A percentile compares a stretch with the other conserved stretches of the same genome.
These are phyloP conservation scores for Fusarium sp. DNA, from an alignment of 2,329 filamentous ascomycete species.

Conservation along the genomic window DNA sequence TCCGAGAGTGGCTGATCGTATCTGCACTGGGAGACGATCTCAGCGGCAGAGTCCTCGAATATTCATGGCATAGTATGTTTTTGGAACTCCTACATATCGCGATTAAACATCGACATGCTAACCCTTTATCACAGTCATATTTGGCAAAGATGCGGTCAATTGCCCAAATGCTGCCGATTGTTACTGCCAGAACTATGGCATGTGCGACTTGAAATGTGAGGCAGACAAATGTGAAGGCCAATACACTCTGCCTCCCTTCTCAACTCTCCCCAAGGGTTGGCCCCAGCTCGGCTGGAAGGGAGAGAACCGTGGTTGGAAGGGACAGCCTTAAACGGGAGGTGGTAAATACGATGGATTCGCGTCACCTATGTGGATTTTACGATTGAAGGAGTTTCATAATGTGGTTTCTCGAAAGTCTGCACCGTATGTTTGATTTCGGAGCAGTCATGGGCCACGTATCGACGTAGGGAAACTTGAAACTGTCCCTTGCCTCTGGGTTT, in stretches of 20 bases:
- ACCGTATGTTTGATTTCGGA: conserved; percentile 10
- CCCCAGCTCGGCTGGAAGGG: conserved; percentile 56
- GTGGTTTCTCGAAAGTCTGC: conserved; percentile 12
- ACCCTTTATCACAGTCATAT: conserved; percentile 62
- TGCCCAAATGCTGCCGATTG: conserved; percentile 73
- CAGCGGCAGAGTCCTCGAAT: conserved; percentile 73
- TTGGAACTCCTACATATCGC: neutral
- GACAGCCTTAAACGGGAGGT: conserved; percentile 38
- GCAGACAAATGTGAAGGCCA: conserved; percentile 65
- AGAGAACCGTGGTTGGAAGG: conserved; percentile 47
- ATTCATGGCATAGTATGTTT: conserved; percentile 73
- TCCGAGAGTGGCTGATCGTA: conserved; percentile 71
- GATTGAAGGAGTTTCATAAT: conserved; percentile 23
- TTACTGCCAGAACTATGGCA: conserved; percentile 75
- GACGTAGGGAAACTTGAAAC: conserved; percentile 3
- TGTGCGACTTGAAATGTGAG: conserved; percentile 64
- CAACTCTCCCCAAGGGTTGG: conserved; percentile 72
- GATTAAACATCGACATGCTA: conserved; percentile 8
- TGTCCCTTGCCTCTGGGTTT: conserved; percentile 29
- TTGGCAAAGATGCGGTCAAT: conserved; percentile 68
- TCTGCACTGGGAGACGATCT: conserved; percentile 66
- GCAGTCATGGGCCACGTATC: conserved; percentile 11
- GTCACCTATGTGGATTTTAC: conserved; percentile 18
- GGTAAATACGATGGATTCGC: conserved; percentile 8
- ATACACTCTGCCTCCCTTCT: conserved; percentile 70